Base-by-base conservation (phyloP, 202 grass and related monocot genomes). In the Musa balbisiana region DNA sequence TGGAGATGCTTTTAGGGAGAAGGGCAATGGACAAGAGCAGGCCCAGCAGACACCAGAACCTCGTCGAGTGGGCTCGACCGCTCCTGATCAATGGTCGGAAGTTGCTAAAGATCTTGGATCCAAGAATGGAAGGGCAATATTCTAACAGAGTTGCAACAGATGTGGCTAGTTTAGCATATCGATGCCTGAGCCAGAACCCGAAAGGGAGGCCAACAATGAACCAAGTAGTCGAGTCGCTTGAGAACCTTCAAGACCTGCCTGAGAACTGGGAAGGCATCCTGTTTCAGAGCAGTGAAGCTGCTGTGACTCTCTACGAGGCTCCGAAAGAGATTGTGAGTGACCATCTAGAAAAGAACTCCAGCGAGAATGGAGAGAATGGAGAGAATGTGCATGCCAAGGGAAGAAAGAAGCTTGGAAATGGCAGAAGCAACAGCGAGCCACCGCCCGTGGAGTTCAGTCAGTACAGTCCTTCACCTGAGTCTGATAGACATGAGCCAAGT, bases 111-210 rank as follows among this genome's bases (percentile, higher is more conserved):
- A 99, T 99, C 82, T 92, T 99, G 3, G 96, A 99, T 70, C 91
- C 91, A 60, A 94, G 96, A 85, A 85, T 99, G 91, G 96, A 99
- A 83, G 96, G 96, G 24, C 96, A 99, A 16, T 99, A 99, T 70
- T 99, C 96, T 14, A 90, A 85, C 60, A 94, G 92, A 78, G 89
- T 90, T 51, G 96, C 91, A 65, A 81, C 82, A 51, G 96, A 99
- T 78, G 89, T 99, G 23, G 91, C 96, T 0, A 77, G 83, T 80
- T 78, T 99, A 49, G 89, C 89, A 49, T 90, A 99, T 65, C 80
- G 86, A 55, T 99, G 96, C 78, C 80, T 99, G 73, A 99, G 96
- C 73, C 96, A 99, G 64, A 99, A 88, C 62, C 96, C 96, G 5
- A 99, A 99, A 85, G 96, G 96, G 26, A 51, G 96, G 22, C 96